Base-by-base conservation (phyloP, 768 basidiomycete species). In the Suillus brevipes region DNA sequence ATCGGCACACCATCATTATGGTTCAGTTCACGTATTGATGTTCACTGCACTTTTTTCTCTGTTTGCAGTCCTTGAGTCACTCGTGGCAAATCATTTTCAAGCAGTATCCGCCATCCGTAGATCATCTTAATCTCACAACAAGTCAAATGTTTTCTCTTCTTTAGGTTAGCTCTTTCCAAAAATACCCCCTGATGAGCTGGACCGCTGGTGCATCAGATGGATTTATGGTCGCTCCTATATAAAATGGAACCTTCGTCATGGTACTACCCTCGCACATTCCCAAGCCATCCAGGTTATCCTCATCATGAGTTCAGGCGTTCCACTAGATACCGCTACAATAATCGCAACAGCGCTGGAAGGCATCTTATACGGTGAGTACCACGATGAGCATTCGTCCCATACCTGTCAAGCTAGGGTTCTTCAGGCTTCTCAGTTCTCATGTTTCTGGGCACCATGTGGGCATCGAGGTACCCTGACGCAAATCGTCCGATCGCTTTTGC, bases 351-450 rank as follows among this genome's bases (percentile, higher is more conserved):
- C 66, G 20, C 63, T 75, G n/a, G 74, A 74, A 63, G 67, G 47
- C 3, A 69, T 74, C 58, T 65, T 75, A 13, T 74, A 74, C 66
- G 73, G 74, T 71, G 38, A 65, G 65, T 50, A 16, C 5, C 49
- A 34, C 20, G 3, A 34, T 55, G 31, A 16, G 20, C 36, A 38
- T 45, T 13, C 43, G 2, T 28, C 34, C 23, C 23, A 56, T 45
- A 3, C n/a, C 25, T 34, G 10, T 34, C 31, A 55, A 34, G 18
- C 31, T 20, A 20, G 4, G 31, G 31, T 34, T 34, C 31, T 20
- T 20, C 50, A 77, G 76, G 75, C 6, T 68, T 75, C 65, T 76
- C 75, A 31, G 23, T 74, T 4, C 63, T 75, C 28, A 72, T 77
- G 76, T 77, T 74, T 64, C 68, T 71, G 1, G 68, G 64, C 3